Base-by-base conservation (phyloP, 2,329 filamentous ascomycete genomes). In the Apiospora kogelbergensis region DNA sequence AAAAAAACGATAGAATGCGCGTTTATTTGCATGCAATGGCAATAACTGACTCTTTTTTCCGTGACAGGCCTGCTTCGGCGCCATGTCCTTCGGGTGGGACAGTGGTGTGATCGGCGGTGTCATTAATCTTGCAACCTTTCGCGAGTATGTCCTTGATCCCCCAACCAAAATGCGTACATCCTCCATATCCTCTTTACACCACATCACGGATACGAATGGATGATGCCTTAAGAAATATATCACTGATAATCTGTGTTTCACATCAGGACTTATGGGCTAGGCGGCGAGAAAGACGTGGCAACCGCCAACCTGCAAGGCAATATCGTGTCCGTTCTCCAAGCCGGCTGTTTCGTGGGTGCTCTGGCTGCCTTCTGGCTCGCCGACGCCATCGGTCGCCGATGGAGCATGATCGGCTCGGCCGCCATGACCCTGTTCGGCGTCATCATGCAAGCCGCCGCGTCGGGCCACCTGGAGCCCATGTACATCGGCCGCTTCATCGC, bases 31-130 rank as follows among this genome's bases (percentile, higher is more conserved):
- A n/a, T 11, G 66, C 63, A 1, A 22, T 37, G 1, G 6, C 20
- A 37, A 4, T 2, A 37, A 0, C 53, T 60, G 20, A 60, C 17
- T 22, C 6, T 11, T n/a, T 9, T 57, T 69, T 15, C 37, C 66
- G 30, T 46, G 7, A 15, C 30, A 79, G 75, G 81, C 81, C 20
- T 83, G 82, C 75, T 84, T 84, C 69, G 82, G 82, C 64, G 83
- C 82, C 71, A 83, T 84, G 79, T 84, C 90, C 64, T 92, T 92
- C 71, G 90, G 90, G 11, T 83, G 81, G 82, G 82, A 83, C 76
- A 90, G 88, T 44, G 89, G 89, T 72, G 90, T 90, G 68, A 91
- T 91, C 70, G 89, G 89, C 30, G 90, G 90, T 73, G 88, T 92
- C 48, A 83, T 92, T 40, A 88, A 86, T 10, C 82, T 92, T 73